Evolutionary conservation across 2,329 filamentous ascomycete genomes (phyloP), one percentile per base, ranked within the genome.

Genomic region (Fusarium virguliforme): DNA sequence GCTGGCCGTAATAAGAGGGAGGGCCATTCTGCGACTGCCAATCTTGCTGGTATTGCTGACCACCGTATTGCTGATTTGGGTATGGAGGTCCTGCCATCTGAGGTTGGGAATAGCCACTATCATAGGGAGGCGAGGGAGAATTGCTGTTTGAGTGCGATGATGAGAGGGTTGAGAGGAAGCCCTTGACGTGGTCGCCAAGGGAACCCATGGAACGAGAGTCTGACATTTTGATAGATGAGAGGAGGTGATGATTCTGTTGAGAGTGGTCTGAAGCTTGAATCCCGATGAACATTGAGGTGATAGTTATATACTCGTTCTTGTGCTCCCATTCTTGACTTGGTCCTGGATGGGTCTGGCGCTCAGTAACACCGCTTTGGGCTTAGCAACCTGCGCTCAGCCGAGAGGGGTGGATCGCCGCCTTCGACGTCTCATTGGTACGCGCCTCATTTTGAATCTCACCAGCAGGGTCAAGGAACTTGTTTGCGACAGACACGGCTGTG

Each of bases 161-260:
- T 2, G 43, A 30, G 15, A 50, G 43, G 6, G 26, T 50, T 50
- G 43, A 30, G 10, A 50, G 26, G 43, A 50, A 50, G 6, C 43
- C 43, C 43, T 50, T 50, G 15, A 50, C 26, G 43, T 50, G 43
- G n/a, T 50, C 43, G 9, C 43, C 26, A 30, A 50, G 26, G n/a
- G 26, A 30, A 8, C 28, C 28, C 6, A 30, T 5, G 28, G 28
- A 50, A 12, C 43, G 43, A 35, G 34, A 6, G 43, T 50, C 43
- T 50, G 43, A 18, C 43, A 50, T 50, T 18, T 30, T 50, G 26
- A 30, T 9, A 7, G 24, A 15, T 8, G 24, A 26, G 28, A 30
- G 8, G 28, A 30, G 28, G 8, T 30, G 41, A 26, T 15, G 4
- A 9, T 5, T 28, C 1, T 10, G 26, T 15, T 30, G n/a, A 50